Conservation (phyloP, 2,329 filamentous ascomycete species). For the Fusarium papillatum region DNA sequence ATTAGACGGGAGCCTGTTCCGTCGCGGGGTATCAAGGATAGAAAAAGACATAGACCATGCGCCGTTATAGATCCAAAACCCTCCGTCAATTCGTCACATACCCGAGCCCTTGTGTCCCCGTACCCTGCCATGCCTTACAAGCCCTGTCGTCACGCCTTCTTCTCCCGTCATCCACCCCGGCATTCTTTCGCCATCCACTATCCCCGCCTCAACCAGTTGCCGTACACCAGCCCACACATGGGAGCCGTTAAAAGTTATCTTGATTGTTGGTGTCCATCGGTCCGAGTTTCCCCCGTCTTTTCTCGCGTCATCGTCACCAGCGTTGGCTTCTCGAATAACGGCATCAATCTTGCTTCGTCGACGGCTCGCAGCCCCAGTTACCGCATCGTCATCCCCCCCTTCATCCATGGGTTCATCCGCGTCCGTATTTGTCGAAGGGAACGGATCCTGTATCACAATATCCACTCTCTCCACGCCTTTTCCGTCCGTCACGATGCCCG, state of each 20-base stretch:
- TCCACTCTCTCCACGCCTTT: constrained; percentile 74
- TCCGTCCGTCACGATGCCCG: constrained; percentile 67
- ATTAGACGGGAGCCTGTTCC: constrained; percentile 18
- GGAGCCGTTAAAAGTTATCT: constrained; percentile 78
- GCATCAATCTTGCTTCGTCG: constrained; percentile 53
- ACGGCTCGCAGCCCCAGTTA: constrained; percentile 20
- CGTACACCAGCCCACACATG: constrained; percentile 88
- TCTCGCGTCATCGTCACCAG: constrained; percentile 32
- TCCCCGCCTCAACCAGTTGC: constrained; percentile 81
- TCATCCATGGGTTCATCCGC: constrained; percentile 44
- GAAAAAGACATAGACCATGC: constrained; percentile 43
- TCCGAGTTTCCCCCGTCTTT: constrained; percentile 43
- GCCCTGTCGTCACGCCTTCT: constrained; percentile 81
- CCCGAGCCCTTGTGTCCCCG: constrained; percentile 69
- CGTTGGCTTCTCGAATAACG: constrained; percentile 47
- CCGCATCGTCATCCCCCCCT: constrained; percentile 23
- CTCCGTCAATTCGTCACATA: constrained; percentile 49
- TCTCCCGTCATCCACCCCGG: constrained; percentile 94
- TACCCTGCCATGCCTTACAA: constrained; percentile 77
- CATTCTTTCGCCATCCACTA: constrained; percentile 83
- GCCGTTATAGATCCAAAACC: constrained; percentile 30
- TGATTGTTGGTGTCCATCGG: constrained; percentile 57
- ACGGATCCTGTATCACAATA: constrained; percentile 70
- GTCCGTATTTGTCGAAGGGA: constrained; percentile 50
- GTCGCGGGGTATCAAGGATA: constrained; percentile 48